Evolutionary conservation across 176 grass and related monocot species (phyloP).

Genomic region (Rhynchospora tenuis): DNA sequence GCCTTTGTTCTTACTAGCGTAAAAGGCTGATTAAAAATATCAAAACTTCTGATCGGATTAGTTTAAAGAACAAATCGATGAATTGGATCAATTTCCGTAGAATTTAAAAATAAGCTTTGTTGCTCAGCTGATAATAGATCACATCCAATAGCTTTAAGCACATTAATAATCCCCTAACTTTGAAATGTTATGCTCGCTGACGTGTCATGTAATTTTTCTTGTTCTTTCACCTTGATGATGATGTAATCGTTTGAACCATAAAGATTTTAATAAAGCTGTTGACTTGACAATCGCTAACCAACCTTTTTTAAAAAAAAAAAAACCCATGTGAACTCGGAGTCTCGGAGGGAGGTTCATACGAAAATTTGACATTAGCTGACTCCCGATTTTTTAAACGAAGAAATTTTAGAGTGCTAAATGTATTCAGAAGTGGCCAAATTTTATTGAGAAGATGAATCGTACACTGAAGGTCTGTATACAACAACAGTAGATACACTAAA

Average conservation of each 20-base stretch:
- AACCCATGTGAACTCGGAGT: too few relatives aligned
- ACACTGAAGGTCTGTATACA: constrained; percentile 21
- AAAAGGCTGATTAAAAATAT: neutral
- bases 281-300: too few relatives aligned
- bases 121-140: neutral
- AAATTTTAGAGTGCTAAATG: neutral
- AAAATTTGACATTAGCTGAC: neutral
- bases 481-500: constrained; percentile 24
- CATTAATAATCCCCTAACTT: neutral
- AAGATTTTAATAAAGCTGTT: too few relatives aligned
- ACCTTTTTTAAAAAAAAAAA: too few relatives aligned
- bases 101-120: neutral
- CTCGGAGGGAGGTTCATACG: too few relatives aligned
- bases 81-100: neutral
- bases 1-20: neutral
- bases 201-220: neutral
- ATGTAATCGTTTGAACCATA: too few relatives aligned
- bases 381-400: neutral
- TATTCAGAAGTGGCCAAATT: neutral
- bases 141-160: neutral
- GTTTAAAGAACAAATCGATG: neutral
- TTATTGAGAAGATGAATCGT: constrained; percentile 12
- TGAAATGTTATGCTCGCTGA: neutral
- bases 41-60: neutral
- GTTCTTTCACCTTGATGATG: too few relatives aligned